phyloP scores from a whole-genome alignment of 1,139 yeast genomes.

The Pichia sp. region DNA sequence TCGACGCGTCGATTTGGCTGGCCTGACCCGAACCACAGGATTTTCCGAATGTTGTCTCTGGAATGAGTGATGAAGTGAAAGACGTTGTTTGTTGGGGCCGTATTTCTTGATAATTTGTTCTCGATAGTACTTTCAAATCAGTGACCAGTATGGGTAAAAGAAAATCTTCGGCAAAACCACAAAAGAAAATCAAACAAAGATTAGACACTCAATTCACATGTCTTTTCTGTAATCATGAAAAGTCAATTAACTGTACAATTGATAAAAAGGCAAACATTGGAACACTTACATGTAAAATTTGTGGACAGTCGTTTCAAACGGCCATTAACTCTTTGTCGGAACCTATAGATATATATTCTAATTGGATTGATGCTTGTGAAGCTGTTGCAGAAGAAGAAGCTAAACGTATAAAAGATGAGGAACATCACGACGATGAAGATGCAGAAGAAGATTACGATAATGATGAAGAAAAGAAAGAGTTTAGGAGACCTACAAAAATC shows the following conservation, averaged over 20 bases:
- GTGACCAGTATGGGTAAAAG: constrained; percentile 60
- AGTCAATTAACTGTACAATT: constrained; percentile 77
- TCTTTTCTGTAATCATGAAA: constrained; percentile 92
- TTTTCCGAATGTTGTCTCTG: no score
- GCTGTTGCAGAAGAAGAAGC: constrained; percentile 69
- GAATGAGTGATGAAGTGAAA: no score
- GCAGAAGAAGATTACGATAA: constrained; percentile 20
- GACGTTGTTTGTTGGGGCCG: no score
- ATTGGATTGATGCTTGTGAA: constrained; percentile 98
- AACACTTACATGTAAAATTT: constrained; percentile 78
- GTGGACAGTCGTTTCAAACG: constrained; percentile 92
- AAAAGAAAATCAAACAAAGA: constrained; percentile 67
- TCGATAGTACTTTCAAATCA: no score
- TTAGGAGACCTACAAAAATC: constrained; percentile 1
- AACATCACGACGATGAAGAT: constrained; percentile 24
- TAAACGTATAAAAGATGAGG: constrained; percentile 27
- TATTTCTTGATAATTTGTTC: no score
- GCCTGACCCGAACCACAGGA: no score
- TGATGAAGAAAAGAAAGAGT: constrained; percentile 1
- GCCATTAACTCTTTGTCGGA: constrained; percentile 75
- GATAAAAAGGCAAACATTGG: constrained; percentile 88
- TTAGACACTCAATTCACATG: constrained; percentile 86
- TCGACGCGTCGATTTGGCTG: not conserved
- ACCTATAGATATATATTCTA: constrained; percentile 93
- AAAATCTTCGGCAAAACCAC: constrained; percentile 79